Base-by-base conservation (phyloP, 2,329 filamentous ascomycete genomes). In the Penicillium capsulatum region DNA sequence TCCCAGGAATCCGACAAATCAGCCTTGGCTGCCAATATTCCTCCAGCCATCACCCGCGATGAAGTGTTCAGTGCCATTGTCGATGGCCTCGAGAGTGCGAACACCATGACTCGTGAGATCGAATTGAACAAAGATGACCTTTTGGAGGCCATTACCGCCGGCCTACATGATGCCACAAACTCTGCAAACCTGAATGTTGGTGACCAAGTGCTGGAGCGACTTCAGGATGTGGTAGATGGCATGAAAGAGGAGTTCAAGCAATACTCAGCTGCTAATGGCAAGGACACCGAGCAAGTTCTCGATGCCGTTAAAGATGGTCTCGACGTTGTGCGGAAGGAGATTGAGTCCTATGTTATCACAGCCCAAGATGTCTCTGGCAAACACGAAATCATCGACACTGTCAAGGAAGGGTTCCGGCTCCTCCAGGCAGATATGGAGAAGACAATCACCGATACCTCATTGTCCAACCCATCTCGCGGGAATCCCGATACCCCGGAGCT, bases 251-350 rank as follows among this genome's bases (percentile, higher is more conserved):
- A 83, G 51, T 79, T 84, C 61, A 89, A 90, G 61, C 79, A 91
- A 54, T 91, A 88, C 51, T 83, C 87, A 14, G 80, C 85, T 3
- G 83, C 84, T 46, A 86, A 81, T 52, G 86, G 84, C 28, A 77
- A 81, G 42, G 87, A 92, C 59, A 91, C 88, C 0, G 89, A 95
- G 61, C 87, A 95, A 61, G 81, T 94, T 9, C 72, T 96, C 3
- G 86, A 92, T 61, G 86, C 88, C 1, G 83, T 94, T 30, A 91
- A 88, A 52, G 87, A 94, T 58, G 89, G 89, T 0, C 75, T 95
- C 10, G 88, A 94, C 51, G 83, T 79, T 50, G 76, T 97, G 5
- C 81, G 88, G 8, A 69, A 72, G 9, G 85, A 94, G 42, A 86
- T 97, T 38, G 87, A 95, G 58, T 73, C 72, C 30, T 94, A 94